Percentiles rank a stretch among this genome's conserved stretches.
phyloP scores from a whole-genome alignment of 306 rosid species.

The Quercus mongolica region DNA sequence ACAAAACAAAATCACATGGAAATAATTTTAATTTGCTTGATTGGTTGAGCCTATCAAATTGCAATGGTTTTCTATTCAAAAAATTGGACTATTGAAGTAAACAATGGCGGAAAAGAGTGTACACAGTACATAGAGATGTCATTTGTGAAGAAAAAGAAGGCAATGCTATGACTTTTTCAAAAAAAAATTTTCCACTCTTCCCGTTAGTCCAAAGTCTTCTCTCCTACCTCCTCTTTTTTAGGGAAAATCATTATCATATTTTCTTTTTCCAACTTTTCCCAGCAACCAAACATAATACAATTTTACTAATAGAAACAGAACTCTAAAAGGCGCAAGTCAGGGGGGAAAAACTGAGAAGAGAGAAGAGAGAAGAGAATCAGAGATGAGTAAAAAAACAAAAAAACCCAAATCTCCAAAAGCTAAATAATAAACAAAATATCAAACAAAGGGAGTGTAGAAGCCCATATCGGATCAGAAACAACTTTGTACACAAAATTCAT shows the following conservation, averaged over 20 bases:
- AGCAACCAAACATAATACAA: no score
- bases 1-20: neutral
- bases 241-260: no score
- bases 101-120: no score
- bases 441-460: neutral
- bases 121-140: neutral
- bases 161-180: slow-evolving; percentile 16
- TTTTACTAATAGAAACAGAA: no score
- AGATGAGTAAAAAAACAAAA: no score
- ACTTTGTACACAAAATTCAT: neutral
- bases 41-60: neutral
- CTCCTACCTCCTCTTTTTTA: no score
- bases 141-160: slow-evolving; percentile 34
- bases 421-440: neutral
- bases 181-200: neutral
- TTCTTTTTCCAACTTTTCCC: no score
- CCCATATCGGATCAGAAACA: slow-evolving; percentile 3
- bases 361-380: no score
- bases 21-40: neutral
- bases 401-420: neutral
- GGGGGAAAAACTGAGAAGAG: no score
- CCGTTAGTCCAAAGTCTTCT: no score
- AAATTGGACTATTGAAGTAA: neutral
- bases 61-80: slow-evolving; percentile 8
- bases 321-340: no score